These are phyloP conservation scores for Beauveria sp. DNA, from an alignment of 2,329 filamentous ascomycete species.

Conservation along the genomic window DNA sequence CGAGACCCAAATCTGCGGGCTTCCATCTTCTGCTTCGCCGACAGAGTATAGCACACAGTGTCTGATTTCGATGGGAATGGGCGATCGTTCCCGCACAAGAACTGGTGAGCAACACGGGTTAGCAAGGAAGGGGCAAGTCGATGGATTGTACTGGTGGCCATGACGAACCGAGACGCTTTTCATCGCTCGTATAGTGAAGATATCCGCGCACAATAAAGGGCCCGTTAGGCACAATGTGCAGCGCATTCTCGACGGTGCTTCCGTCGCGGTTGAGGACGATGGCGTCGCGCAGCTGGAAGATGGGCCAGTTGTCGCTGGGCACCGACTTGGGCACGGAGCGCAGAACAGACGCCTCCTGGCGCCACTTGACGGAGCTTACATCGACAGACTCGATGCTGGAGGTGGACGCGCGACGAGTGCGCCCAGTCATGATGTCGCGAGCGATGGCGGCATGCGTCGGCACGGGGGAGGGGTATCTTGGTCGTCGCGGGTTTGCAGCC, in stretches of 20 bases:
- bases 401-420: constrained; percentile 33
- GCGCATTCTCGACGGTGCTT: constrained; percentile 48
- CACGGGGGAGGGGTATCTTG: constrained; percentile 13
- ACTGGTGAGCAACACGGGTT: constrained; percentile 14
- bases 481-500: neutral
- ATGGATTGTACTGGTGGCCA: neutral
- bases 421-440: constrained; percentile 28
- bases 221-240: constrained; percentile 51
- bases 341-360: constrained; percentile 27
- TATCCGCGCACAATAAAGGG: constrained; percentile 55
- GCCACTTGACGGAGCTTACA: constrained; percentile 26
- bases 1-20: constrained; percentile 55
- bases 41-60: constrained; percentile 44
- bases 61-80: constrained; percentile 44
- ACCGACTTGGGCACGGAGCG: constrained; percentile 19
- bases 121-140: neutral
- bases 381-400: constrained; percentile 38
- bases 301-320: constrained; percentile 47
- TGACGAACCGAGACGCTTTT: constrained; percentile 29
- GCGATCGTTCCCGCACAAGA: constrained; percentile 23
- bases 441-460: constrained; percentile 6
- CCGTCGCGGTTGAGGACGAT: constrained; percentile 49
- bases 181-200: constrained; percentile 41
- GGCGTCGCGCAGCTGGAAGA: constrained; percentile 54
- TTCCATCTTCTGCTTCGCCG: constrained; percentile 39